A percentile compares a stretch with the other conserved stretches of the same genome.
Evolutionary conservation across 306 rosid species (phyloP).

Genomic region (Potentilla sterilis): DNA sequence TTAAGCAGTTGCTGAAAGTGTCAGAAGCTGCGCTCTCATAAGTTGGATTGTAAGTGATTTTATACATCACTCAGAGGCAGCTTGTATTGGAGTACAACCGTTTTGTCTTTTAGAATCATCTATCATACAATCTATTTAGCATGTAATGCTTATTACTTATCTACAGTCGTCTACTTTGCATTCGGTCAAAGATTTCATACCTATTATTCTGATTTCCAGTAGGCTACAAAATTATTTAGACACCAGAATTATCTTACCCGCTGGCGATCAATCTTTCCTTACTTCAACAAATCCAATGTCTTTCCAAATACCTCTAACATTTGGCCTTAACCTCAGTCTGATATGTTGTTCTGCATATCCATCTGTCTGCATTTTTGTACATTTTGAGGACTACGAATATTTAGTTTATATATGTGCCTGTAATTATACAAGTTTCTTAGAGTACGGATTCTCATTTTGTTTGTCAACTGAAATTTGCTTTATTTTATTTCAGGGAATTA

Average conservation of each 20-base stretch:
- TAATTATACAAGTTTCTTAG: background rate
- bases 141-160: conserved; percentile 20
- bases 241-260: no score
- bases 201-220: no score
- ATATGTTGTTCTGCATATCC: no score
- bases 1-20: conserved; percentile 73
- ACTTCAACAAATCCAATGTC: no score
- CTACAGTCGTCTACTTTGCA: no score
- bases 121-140: conserved; percentile 5
- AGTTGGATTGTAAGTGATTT: conserved; percentile 67
- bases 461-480: conserved; percentile 23
- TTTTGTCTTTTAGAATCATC: conserved; percentile 16
- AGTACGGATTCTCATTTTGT: background rate
- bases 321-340: no score
- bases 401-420: background rate
- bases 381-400: background rate
- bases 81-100: conserved; percentile 13
- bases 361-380: no score
- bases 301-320: no score
- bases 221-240: no score
- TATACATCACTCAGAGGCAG: background rate
- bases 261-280: no score
- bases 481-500: conserved; percentile 57
- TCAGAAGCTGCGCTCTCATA: conserved; percentile 47
- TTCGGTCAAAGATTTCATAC: no score